Base-by-base conservation (phyloP, 2,329 filamentous ascomycete species). In the Botryosphaeria dothidea region DNA sequence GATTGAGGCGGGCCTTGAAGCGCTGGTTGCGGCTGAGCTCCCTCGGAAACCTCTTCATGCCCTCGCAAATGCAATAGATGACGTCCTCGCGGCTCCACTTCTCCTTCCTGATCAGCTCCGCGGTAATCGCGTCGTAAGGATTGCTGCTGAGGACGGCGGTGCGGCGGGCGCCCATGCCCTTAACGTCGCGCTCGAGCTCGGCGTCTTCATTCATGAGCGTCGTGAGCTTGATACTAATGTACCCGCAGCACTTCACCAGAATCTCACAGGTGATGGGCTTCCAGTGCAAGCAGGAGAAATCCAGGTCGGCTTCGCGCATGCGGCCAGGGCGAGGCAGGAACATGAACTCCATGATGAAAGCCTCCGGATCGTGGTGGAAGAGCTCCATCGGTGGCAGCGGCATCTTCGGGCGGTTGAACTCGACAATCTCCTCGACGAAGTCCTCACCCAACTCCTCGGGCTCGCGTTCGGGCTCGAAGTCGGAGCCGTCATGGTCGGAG, bases 391-490 rank as follows among this genome's bases (percentile, higher is more conserved):
- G 52, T 8, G 62, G 62, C 25, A 45, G 34, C 25, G 49, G n/a
- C 49, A 52, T 54, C 17, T 34, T 29, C 15, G 49, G 48, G 4
- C 25, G 38, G n/a, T 25, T 31, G 38, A 17, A 46, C 7, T 21
- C 19, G 13, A 27, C 31, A 1, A 23, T 7, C 41, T 60, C 27
- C 17, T 29, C 38, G n/a, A 23, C 38, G 15, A 31, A 21, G n/a
- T 60, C 27, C 8, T 23, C 27, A 3, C 23, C n/a, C 5, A 13
- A 7, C n/a, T 19, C 41, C 17, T 15, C 56, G 7, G 27, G 15
- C n/a, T 17, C n/a, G 27, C 27, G 15, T 17, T 34, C 29, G 4
- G 74, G 74, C 69, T 75, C 73, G 65, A 74, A 75, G 69, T 71
- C 70, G 2, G 75, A 73, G 29, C 25, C 48, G 11, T 51, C 48